Conservation (phyloP, 75 land plant genomes). For the Cupressus sempervirens region DNA sequence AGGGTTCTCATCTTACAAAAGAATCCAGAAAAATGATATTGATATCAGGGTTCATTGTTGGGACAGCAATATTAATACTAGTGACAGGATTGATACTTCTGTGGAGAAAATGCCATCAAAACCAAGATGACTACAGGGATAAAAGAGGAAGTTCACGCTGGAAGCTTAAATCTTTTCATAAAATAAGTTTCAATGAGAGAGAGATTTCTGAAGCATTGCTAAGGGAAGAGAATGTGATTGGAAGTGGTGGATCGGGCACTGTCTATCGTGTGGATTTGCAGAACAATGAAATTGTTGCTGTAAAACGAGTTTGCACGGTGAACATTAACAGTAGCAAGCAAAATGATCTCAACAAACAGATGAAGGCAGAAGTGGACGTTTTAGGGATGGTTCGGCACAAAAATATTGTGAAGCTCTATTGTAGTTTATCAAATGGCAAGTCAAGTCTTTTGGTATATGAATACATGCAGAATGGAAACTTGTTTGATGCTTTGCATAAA, state of each 20-base stretch:
- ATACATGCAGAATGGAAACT: constrained; percentile 87
- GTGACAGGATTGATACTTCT: background rate
- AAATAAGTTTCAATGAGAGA: constrained; percentile 36
- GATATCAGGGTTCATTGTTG: background rate
- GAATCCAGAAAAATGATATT: background rate
- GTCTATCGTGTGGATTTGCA: constrained; percentile 66
- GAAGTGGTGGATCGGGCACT: constrained; percentile 75
- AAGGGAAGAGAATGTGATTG: constrained; percentile 55
- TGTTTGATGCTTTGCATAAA: constrained; percentile 59
- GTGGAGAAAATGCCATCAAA: constrained; percentile 1
- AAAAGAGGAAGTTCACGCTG: constrained; percentile 18
- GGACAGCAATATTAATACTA: background rate
- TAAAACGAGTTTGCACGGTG: constrained; percentile 47
- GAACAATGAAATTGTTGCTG: constrained; percentile 66
- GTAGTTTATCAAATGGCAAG: constrained; percentile 44
- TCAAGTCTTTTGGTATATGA: constrained; percentile 67
- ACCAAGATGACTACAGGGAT: background rate
- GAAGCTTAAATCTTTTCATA: constrained; percentile 55
- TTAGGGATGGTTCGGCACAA: constrained; percentile 72
- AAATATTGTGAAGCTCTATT: constrained; percentile 76
- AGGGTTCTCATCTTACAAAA: background rate
- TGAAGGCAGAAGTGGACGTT: constrained; percentile 62
- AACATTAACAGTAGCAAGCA: constrained; percentile 17
- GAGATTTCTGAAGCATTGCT: constrained; percentile 36
- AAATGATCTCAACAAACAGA: constrained; percentile 14